phyloP scores from a whole-genome alignment of 2,329 filamentous ascomycete genomes.

The Colletotrichum karsti region DNA sequence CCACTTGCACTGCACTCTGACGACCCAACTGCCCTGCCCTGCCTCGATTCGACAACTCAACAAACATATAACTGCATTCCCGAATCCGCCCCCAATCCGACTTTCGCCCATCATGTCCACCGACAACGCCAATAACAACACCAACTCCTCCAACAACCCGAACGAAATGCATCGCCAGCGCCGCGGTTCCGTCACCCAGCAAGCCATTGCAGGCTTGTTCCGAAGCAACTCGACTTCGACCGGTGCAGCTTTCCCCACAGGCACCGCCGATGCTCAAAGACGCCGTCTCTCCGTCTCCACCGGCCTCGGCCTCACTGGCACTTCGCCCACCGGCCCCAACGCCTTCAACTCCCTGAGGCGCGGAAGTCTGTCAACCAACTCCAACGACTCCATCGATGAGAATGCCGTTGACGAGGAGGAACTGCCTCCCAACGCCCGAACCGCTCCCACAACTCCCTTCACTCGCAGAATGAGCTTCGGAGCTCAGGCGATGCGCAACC shows the following conservation, averaged over 20 bases:
- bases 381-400: slow-evolving; percentile 72
- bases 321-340: slow-evolving; percentile 66
- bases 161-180: slow-evolving; percentile 46
- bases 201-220: slow-evolving; percentile 67
- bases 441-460: slow-evolving; percentile 77
- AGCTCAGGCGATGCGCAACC: slow-evolving; percentile 77
- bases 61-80: slow-evolving; percentile 10
- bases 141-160: slow-evolving; percentile 16
- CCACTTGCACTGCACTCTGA: slow-evolving; percentile 1
- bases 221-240: slow-evolving; percentile 62
- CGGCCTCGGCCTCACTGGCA: slow-evolving; percentile 77
- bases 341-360: slow-evolving; percentile 63
- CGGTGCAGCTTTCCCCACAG: slow-evolving; percentile 52
- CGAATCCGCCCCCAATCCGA: neutral
- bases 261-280: slow-evolving; percentile 61
- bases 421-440: slow-evolving; percentile 57
- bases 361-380: slow-evolving; percentile 74
- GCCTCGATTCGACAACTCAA: neutral
- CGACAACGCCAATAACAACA: slow-evolving; percentile 21
- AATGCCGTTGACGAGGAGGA: slow-evolving; percentile 77
- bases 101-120: slow-evolving; percentile 24
- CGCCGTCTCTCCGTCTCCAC: slow-evolving; percentile 80
- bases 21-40: neutral
- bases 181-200: slow-evolving; percentile 65
- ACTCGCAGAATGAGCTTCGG: slow-evolving; percentile 90